Evolutionary conservation across 148 eudicot species (phyloP), one percentile per base, ranked within the genome.

Genomic region (Fallopia convolvulus): DNA sequence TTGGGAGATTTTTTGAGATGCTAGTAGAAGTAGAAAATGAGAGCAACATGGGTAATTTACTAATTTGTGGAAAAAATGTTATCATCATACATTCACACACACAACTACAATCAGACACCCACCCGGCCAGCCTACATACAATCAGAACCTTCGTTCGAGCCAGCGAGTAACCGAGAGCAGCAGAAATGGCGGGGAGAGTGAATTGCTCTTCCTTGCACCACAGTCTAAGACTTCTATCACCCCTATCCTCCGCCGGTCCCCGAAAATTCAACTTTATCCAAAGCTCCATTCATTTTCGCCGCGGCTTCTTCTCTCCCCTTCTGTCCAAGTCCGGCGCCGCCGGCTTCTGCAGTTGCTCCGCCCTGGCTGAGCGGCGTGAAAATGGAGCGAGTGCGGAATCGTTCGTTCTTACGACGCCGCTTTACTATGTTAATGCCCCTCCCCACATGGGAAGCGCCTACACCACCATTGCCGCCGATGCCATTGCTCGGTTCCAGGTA

Each of bases 381-480:
- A 36, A 36, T 6, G 48, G 42, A 49, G 66, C 79, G 10, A 39
- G n/a, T 21, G 26, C 75, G 2, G 92, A 85, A 26, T 78, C 89
- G 41, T 96, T 89, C 81, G 97, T 96, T 80, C 79, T 96, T 75
- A 96, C 99, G 6, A 96, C 99, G 52, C 99, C 99, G 3, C 93
- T 96, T 77, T 96, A 96, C 86, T 96, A 96, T 83, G 99, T 96
- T 5, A 96, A 96, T 90, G 99, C 97, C 84, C 98, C 98, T 82
- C 99, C 99, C 68, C 99, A 96, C 72, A 88, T 96, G 97, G 99
- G 99, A 61, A 96, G 99, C 61, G 99, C 99, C 71, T 96, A 96
- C 82, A 89, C 99, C 83, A 96, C 98, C 81, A 93, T 96, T 76
- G 98, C 99, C 14, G 99, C 99, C 60, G 99, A 96, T 44, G 93